Base-by-base conservation (phyloP, 2,329 filamentous ascomycete species). In the Arthrobotrys sinensis region DNA sequence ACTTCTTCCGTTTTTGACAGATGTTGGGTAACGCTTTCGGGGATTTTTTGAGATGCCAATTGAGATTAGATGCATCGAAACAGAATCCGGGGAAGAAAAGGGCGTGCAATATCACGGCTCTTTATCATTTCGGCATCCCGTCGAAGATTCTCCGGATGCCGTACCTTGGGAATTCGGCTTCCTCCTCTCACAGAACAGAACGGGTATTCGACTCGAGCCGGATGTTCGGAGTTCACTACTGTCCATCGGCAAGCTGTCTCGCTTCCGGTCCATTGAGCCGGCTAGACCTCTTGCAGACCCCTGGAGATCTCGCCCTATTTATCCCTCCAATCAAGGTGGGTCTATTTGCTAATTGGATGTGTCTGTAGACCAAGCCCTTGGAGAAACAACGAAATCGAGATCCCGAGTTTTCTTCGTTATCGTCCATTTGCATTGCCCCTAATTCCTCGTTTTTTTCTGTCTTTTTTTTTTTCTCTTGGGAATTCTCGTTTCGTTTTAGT, bases 381-480 rank as follows among this genome's bases (percentile, higher is more conserved):
- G 45, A 46, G 32, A 48, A 24, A 43, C 19, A 63, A 40, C 24
- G 36, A 55, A 52, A 67, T 43, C 46, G 34, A 53, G 34, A 76
- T 77, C 45, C 73, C 65, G 73, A 77, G 24, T 60, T 77, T 77
- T 64, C 73, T 60, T 76, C 65, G 73, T 77, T 76, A 76, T 76
- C 72, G 63, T 57, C 34, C 34, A 36, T 40, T 28, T 43, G 32
- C 28, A 46, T 32, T 28, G 16, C 50, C 40, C 34, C 16, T 5
- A 55, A 32, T 66, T 28, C 10, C 45, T 48, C 28, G 12, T 60
- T 43, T 60, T 60, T 19, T 43, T 60, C 5, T 43, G 28, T 8
- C n/a, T 21, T 40, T 28, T 19, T 43, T 28, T 60, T 28, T 8
- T 40, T 43, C 55, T 60, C 4, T 28, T 60, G 10, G 50, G 11